Percentiles rank a stretch among this genome's conserved stretches.
Evolutionary conservation across 1,139 yeast genomes (phyloP).

Genomic region (Taiozyma sp.): DNA sequence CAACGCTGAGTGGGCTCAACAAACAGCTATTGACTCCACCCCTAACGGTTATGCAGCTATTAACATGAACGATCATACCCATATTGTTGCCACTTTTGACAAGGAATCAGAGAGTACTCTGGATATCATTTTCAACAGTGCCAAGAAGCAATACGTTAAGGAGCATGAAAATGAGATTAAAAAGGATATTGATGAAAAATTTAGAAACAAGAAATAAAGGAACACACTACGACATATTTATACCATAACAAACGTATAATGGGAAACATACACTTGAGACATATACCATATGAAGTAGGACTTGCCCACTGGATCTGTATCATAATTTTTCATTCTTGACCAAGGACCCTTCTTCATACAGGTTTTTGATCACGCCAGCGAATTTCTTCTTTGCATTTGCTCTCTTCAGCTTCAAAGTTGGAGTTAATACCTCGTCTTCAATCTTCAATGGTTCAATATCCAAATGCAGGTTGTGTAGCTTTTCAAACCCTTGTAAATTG

Average conservation of each 20-base stretch:
- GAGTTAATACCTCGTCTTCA: slow-evolving; percentile 46
- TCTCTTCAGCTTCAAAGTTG: slow-evolving; percentile 50
- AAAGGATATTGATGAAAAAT: slow-evolving; percentile 1
- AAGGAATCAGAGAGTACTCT: slow-evolving; percentile 33
- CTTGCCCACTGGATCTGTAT: neutral
- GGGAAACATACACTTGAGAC: neutral
- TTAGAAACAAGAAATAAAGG: neutral
- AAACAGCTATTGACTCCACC: slow-evolving; percentile 45
- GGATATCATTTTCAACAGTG: slow-evolving; percentile 43
- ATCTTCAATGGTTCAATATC: slow-evolving; percentile 47
- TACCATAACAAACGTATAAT: neutral
- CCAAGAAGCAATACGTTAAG: slow-evolving; percentile 29
- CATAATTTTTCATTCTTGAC: slow-evolving; percentile 20
- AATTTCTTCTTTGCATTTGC: slow-evolving; percentile 43
- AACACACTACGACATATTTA: neutral
- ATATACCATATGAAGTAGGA: neutral
- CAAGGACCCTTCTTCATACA: slow-evolving; percentile 50
- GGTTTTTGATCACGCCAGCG: slow-evolving; percentile 33
- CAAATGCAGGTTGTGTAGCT: slow-evolving; percentile 41
- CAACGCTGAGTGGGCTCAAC: slow-evolving; percentile 46
- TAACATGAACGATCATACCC: slow-evolving; percentile 40
- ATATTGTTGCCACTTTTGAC: slow-evolving; percentile 40
- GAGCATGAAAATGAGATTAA: slow-evolving; percentile 3
- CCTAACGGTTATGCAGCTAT: slow-evolving; percentile 38
- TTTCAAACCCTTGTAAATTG: slow-evolving; percentile 36